Conservation (phyloP, 768 basidiomycete genomes). For the Tylopilus felleus region DNA sequence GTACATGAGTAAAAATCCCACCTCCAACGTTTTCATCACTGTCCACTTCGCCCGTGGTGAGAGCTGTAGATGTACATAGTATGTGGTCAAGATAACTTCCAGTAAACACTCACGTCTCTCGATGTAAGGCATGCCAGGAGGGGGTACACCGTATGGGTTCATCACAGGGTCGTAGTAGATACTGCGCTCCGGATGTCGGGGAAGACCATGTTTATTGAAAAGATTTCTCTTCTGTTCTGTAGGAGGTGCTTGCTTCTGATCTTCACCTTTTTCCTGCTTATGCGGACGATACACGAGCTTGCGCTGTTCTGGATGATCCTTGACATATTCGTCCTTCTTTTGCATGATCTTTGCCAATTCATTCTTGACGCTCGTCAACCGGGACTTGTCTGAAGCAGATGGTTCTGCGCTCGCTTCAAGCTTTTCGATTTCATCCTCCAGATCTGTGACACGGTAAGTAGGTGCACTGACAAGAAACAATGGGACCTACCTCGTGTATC, state of each 20-base stretch:
- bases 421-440: constrained; percentile 76
- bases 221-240: constrained; percentile 54
- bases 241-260: constrained; percentile 39
- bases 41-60: constrained; percentile 58
- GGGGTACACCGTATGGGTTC: constrained; percentile 92
- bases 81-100: background rate
- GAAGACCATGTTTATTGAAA: constrained; percentile 82
- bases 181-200: constrained; percentile 87
- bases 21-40: constrained; percentile 59
- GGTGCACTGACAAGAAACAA: background rate
- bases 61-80: constrained; percentile 39
- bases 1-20: constrained; percentile 15
- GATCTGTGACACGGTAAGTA: constrained; percentile 44
- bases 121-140: constrained; percentile 95
- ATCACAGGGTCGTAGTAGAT: constrained; percentile 90
- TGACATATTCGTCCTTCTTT: constrained; percentile 89
- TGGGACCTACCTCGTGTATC: constrained; percentile 70
- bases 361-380: constrained; percentile 64
- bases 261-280: constrained; percentile 40
- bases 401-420: constrained; percentile 49
- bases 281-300: constrained; percentile 72
- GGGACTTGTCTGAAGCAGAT: constrained; percentile 55
- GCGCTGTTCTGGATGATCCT: constrained; percentile 90
- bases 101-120: constrained; percentile 67
- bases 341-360: constrained; percentile 79